A percentile compares a stretch with the other conserved stretches of the same genome.
These are phyloP conservation scores for Naganishia sp. DNA, from an alignment of 1,284 basidiomycete species.

Conservation along the genomic window DNA sequence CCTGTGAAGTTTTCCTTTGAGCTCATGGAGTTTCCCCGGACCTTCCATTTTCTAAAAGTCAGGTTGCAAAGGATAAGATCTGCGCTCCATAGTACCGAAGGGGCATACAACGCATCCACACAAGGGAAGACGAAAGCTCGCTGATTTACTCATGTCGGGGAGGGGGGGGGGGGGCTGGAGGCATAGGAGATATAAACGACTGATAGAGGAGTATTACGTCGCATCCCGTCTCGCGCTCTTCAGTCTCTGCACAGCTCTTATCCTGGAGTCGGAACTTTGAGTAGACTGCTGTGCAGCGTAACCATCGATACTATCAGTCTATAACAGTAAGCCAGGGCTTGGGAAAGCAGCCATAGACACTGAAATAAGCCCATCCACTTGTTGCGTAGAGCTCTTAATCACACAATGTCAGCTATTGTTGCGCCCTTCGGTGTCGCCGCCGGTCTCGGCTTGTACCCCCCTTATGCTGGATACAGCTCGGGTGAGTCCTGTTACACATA, in stretches of 20 bases:
- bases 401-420: constrained; percentile 3
- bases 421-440: constrained; percentile 1
- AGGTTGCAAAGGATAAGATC: too few relatives aligned
- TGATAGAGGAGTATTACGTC: too few relatives aligned
- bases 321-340: neutral
- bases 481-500: neutral
- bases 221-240: neutral
- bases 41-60: too few relatives aligned
- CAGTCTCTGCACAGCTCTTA: neutral
- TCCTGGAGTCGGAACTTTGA: neutral
- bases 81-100: too few relatives aligned
- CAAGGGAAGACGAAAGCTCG: too few relatives aligned
- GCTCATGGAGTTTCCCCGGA: too few relatives aligned
- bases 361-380: neutral
- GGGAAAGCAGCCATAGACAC: too few relatives aligned
- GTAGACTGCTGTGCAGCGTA: constrained; percentile 6
- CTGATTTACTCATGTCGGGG: too few relatives aligned
- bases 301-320: neutral
- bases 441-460: constrained; percentile 2
- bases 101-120: too few relatives aligned
- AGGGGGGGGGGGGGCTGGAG: too few relatives aligned
- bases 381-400: neutral
- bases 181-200: too few relatives aligned
- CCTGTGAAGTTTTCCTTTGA: too few relatives aligned
- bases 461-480: neutral